phyloP scores from a whole-genome alignment of 192 early-diverging fungal species.

The Coemansia sp. region DNA sequence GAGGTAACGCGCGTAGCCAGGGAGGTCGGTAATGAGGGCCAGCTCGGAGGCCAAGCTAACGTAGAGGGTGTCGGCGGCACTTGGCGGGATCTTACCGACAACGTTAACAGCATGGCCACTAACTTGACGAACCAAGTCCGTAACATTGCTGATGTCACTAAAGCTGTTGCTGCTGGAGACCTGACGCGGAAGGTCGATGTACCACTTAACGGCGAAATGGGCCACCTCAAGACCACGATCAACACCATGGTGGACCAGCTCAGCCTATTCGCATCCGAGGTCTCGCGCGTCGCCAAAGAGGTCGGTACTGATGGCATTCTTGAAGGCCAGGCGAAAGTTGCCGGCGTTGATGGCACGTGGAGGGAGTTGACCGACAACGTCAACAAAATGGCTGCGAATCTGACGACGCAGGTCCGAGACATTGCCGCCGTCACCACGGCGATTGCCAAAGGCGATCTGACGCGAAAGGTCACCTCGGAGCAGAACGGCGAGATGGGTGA shows the following conservation, averaged over 20 bases:
- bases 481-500: slow-evolving; percentile 62
- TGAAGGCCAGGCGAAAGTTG: slow-evolving; percentile 59
- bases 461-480: slow-evolving; percentile 56
- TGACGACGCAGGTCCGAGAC: slow-evolving; percentile 59
- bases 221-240: slow-evolving; percentile 57
- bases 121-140: slow-evolving; percentile 57
- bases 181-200: slow-evolving; percentile 51
- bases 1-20: slow-evolving; percentile 65
- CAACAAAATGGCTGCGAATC: slow-evolving; percentile 58
- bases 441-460: slow-evolving; percentile 59
- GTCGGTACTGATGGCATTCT: slow-evolving; percentile 57
- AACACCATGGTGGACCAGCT: slow-evolving; percentile 61
- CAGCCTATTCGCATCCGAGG: no score
- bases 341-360: no score
- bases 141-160: slow-evolving; percentile 53
- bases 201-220: slow-evolving; percentile 54
- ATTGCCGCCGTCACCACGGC: slow-evolving; percentile 58
- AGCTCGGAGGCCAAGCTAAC: slow-evolving; percentile 60
- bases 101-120: slow-evolving; percentile 59
- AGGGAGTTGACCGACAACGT: slow-evolving; percentile 58
- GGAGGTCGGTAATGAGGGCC: slow-evolving; percentile 64
- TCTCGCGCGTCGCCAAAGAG: no score
- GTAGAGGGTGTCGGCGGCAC: slow-evolving; percentile 47
- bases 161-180: slow-evolving; percentile 58
- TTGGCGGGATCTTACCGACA: slow-evolving; percentile 58